Base-by-base conservation (phyloP, 2,329 filamentous ascomycete species). In the Exophiala alcalophila region DNA sequence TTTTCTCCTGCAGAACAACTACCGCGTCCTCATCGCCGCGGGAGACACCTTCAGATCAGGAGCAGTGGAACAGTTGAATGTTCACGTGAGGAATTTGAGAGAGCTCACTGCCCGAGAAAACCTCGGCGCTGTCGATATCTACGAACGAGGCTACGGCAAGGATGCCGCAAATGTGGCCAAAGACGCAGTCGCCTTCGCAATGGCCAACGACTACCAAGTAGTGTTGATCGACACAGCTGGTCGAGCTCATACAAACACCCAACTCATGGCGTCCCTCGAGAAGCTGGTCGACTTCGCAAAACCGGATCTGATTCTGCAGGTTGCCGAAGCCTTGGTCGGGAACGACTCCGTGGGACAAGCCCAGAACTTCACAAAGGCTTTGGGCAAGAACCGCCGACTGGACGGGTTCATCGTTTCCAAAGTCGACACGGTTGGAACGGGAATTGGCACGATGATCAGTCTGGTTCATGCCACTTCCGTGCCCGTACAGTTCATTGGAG, bases 391-490 rank as follows among this genome's bases (percentile, higher is more conserved):
- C 10, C 75, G 91, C 44, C 78, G 79, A 19, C 75, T 98, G 25
- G 94, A 98, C 66, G 92, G 92, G 4, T 98, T 98, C 66, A 95
- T 98, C 62, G 96, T 98, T 57, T 91, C 84, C 48, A 98, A 98
- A 68, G 97, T 92, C 64, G 92, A 98, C 69, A 98, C 92, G 0
- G 94, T 98, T 25, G 94, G 92, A n/a, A 91, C 96, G 68, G 97
- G 97, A 90, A 89, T 96, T 29, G 89, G 83, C 2, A 96, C 91
- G 2, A 72, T 98, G 52, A 92, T 98, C 50, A 95, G 87, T 63
- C 91, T 98, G 73, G 91, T 98, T 26, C 91, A 97, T 68, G 91
- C 92, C 3, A 98, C 94, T 3, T 88, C 91, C 19, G 94, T 98
- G 31, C 94, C 94, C 0, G 89, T 98, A 14, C 76, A 97, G 8